A percentile compares a stretch with the other conserved stretches of the same genome.
phyloP scores from a whole-genome alignment of 805 yeast genomes.

The Cyberlindnera bimundalis region DNA sequence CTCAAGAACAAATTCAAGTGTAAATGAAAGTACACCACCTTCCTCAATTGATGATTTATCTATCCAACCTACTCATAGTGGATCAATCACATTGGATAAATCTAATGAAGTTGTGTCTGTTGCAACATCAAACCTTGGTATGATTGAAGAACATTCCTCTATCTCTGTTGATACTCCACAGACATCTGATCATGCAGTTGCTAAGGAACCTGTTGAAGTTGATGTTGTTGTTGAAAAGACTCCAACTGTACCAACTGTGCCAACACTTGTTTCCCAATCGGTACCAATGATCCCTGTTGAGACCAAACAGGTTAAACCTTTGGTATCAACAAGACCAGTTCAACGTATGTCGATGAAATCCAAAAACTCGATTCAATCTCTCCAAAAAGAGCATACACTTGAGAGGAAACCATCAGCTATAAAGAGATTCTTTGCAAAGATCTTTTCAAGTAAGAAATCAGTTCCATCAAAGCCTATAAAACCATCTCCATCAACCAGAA shows the following conservation, averaged over 20 bases:
- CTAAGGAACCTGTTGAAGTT: no score
- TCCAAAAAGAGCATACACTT: background rate
- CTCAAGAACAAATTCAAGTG: constrained; percentile 25
- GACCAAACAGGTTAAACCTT: no score
- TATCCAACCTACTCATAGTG: constrained; percentile 2
- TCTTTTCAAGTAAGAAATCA: constrained; percentile 13
- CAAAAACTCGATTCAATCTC: background rate
- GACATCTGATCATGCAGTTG: background rate
- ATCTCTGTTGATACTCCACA: background rate
- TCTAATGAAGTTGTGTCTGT: background rate
- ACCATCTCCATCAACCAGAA: background rate
- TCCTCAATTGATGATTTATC: constrained; percentile 29
- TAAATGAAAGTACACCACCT: constrained; percentile 28
- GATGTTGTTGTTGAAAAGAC: no score
- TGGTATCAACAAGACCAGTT: no score
- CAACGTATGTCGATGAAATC: background rate
- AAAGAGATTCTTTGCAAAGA: constrained; percentile 22
- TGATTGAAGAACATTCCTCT: constrained; percentile 21
- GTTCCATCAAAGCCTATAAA: background rate
- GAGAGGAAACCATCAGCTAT: constrained; percentile 24
- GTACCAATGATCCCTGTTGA: no score
- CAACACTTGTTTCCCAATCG: no score
- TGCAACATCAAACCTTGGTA: constrained; percentile 9
- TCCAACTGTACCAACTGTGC: no score
- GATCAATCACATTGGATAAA: background rate